Evolutionary conservation across 2,329 filamentous ascomycete species (phyloP), one percentile per base, ranked within the genome.

Genomic region (Neophaeococcomyces mojaviensis): DNA sequence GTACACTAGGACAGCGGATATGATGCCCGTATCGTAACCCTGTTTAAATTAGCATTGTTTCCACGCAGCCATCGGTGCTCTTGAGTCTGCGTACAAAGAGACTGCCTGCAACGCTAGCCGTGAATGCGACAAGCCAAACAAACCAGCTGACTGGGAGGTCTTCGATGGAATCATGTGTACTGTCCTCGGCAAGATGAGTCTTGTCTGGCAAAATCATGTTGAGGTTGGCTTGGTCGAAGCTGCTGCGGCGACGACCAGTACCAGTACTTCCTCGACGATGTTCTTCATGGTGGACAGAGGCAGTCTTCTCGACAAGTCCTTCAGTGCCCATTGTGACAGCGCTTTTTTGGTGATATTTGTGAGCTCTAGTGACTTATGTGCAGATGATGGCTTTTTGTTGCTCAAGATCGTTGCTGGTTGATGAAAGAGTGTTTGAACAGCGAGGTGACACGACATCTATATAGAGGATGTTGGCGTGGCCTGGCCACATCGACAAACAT

Each of bases 1-100:
- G 35, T 64, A 65, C 12, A 72, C 64, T 1, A 72, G 59, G 8
- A 71, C 69, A 0, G 64, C 71, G 16, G 62, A 71, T 45, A 68
- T 73, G 58, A 66, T 64, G 32, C 62, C 70, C 36, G 64, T 74
- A 50, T 71, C 71, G 54, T 74, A 75, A 12, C 70, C 67, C 36
- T 22, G 4, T 5, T 8, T 20, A 31, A 26, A 16, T 39, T 30
- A 34, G 26, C 34, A 30, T 34, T 39, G 33, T 28, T 26, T 34
- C 20, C 26, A 32, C 20, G 10, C n/a, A n/a, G n/a, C n/a, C n/a
- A n/a, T n/a, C n/a, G n/a, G n/a, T n/a, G n/a, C n/a, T n/a, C 13
- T 12, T 24, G 9, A 15, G 3, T 16, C n/a, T n/a, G 33, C 33
- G 7, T 35, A 35, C 33, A 50, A 61, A 63, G 13, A 58, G 58